Base-by-base conservation (phyloP, 1,139 yeast species). In the Diutina sp. region DNA sequence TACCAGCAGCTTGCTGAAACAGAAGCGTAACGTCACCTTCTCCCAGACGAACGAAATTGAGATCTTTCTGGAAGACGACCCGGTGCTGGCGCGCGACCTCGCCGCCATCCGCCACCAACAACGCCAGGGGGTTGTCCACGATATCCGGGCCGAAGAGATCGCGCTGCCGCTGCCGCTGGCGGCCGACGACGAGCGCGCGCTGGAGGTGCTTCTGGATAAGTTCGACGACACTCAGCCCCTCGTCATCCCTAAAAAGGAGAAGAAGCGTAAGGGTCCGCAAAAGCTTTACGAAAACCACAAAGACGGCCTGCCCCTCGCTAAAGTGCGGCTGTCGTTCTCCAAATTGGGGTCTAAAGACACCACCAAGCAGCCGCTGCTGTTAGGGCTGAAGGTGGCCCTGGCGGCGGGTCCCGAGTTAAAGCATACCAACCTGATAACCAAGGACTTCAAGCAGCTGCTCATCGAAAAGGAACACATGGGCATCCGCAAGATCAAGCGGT, bases 191-290 rank as follows among this genome's bases (percentile, higher is more conserved):
- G 61, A 61, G 18, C 57, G 55, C 45, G 58, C 51, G 35, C 57
- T 59, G 4, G 83, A 79, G 58, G 72, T 74, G 1, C 63, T 77
- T 44, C 76, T 81, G 60, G 83, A 79, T 56, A 63, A 73, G 0
- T 75, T 66, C 56, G 72, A 77, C 2, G 63, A 62, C 21, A 77
- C 71, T 50, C 64, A 70, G 1, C 81, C 80, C 0, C 66, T 78
- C 54, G 67, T 77, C 28, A 69, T 64, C 55, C 79, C 78, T 57
- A 47, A 47, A 66, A 41, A 63, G 56, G 79, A 77, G 57, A 60
- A 50, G n/a, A 62, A 56, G 68, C 66, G 38, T 62, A 66, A 70
- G 28, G 47, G 44, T n/a, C 48, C 38, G 29, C 46, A 35, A 14
- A 25, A 28, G 29, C 46, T 35, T 6, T 16, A 32, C 32, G 54